Conservation (phyloP, 208 protist genomes). For the Cochliopodium minus region DNA sequence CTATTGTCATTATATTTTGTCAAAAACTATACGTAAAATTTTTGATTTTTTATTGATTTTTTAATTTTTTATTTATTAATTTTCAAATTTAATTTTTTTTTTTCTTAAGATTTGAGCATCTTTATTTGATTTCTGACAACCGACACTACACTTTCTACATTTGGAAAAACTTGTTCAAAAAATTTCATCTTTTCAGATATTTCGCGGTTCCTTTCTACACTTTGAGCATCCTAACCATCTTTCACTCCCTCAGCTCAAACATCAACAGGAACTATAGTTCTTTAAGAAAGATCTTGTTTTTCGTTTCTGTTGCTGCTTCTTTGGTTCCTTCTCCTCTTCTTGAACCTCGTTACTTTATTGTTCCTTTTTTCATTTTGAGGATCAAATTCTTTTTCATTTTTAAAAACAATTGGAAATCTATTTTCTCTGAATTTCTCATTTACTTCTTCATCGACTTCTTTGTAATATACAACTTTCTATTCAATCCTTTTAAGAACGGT, state of each 20-base stretch:
- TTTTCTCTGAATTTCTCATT: too few species aligned
- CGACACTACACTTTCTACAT: conserved; percentile 29
- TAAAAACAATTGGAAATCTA: neutral
- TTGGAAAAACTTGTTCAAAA: conserved; percentile 14
- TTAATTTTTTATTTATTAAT: neutral
- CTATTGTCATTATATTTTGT: too few species aligned
- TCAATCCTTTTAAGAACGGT: too few species aligned
- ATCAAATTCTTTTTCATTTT: neutral
- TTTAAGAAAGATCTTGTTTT: neutral
- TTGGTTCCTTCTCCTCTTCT: conserved; percentile 12
- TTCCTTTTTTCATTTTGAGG: conserved; percentile 14
- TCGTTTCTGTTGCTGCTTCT: neutral
- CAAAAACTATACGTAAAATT: too few species aligned
- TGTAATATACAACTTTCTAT: too few species aligned
- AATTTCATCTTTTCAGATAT: neutral
- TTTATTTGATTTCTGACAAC: conserved; percentile 26
- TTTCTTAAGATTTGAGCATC: conserved; percentile 10
- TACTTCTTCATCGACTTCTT: too few species aligned
- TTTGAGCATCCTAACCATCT: neutral
- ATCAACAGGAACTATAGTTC: neutral
- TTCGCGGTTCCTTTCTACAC: neutral
- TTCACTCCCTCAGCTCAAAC: neutral
- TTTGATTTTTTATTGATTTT: too few species aligned
- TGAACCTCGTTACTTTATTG: conserved; percentile 21
- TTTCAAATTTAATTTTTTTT: conserved; percentile 5